These are phyloP conservation scores for Paecilomyces dactylethromorphus DNA, from an alignment of 2,329 filamentous ascomycete genomes.

Conservation along the genomic window DNA sequence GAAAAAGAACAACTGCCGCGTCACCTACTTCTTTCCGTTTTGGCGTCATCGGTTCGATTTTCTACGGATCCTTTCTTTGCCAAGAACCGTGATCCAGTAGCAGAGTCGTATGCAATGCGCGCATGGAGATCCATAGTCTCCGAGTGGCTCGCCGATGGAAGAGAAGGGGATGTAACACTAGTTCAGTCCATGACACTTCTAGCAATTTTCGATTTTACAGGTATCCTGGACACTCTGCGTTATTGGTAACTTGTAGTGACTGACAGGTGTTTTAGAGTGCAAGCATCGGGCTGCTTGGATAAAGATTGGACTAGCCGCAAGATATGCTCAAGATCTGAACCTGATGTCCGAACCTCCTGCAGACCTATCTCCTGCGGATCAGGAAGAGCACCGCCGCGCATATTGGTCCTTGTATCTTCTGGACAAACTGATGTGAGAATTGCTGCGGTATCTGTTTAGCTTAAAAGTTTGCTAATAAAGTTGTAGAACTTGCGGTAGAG, in stretches of 20 bases:
- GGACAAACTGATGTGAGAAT: conserved; percentile 18
- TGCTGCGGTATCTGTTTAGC: conserved; percentile 16
- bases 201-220: not conserved
- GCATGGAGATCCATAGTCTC: conserved; percentile 29
- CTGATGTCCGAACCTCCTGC: conserved; percentile 18
- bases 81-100: conserved; percentile 15
- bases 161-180: not conserved
- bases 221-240: not conserved
- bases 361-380: conserved; percentile 12
- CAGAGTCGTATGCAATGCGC: conserved; percentile 20
- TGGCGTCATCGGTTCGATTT: conserved; percentile 26
- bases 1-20: conserved; percentile 17
- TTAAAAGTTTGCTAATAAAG: conserved; percentile 11
- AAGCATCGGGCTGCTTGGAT: conserved; percentile 30
- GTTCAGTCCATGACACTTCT: not conserved
- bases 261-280: conserved; percentile 3
- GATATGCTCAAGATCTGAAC: conserved; percentile 53
- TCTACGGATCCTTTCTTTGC: conserved; percentile 20
- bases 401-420: conserved; percentile 27
- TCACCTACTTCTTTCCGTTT: conserved; percentile 24
- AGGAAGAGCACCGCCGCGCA: conserved; percentile 20
- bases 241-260: not conserved
- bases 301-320: conserved; percentile 38
- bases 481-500: conserved; percentile 9
- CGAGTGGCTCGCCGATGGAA: conserved; percentile 20